A percentile compares a stretch with the other conserved stretches of the same genome.
Conservation (phyloP, 176 grass and related monocot species). For the Saccharum officinarum region DNA sequence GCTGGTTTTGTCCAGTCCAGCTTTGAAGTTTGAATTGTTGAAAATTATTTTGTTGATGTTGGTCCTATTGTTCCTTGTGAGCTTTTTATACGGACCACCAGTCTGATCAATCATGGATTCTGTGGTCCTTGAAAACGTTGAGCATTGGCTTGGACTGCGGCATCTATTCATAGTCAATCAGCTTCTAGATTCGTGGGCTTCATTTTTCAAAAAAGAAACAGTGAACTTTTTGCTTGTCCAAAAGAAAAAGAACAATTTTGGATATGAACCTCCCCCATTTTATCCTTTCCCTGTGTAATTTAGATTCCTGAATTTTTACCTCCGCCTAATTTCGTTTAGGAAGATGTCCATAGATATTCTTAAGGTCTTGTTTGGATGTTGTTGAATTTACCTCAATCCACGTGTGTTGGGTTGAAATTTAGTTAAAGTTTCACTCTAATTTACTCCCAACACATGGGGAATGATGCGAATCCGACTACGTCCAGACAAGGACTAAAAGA, state of each 20-base stretch:
- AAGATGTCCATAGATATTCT: not conserved
- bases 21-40: constrained; percentile 19
- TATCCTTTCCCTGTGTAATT: not conserved
- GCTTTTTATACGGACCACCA: not conserved
- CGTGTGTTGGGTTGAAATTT: too few species aligned
- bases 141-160: not conserved
- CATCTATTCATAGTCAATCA: not conserved
- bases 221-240: not conserved
- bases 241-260: not conserved
- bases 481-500: too few species aligned
- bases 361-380: too few species aligned
- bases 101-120: not conserved
- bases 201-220: not conserved
- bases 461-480: too few species aligned
- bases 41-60: not conserved
- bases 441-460: too few species aligned
- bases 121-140: not conserved
- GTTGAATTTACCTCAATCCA: too few species aligned
- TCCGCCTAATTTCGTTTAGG: not conserved
- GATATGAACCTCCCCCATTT: not conserved
- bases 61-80: not conserved
- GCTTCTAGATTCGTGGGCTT: not conserved
- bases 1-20: not conserved
- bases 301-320: not conserved
- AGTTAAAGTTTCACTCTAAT: too few species aligned